Evolutionary conservation across 148 eudicot genomes (phyloP).

Genomic region (Vaccinium darrowii): DNA sequence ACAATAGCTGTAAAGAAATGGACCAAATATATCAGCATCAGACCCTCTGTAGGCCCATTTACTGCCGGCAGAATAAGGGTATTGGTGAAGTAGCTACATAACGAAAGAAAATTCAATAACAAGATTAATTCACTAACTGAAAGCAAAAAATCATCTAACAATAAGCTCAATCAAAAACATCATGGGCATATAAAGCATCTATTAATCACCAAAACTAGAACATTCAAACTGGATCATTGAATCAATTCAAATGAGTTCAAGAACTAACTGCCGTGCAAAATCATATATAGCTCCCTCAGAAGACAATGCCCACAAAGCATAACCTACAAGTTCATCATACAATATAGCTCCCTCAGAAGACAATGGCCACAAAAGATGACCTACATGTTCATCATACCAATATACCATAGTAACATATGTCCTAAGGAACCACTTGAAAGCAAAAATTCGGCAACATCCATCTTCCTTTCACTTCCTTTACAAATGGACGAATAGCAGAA

Average conservation of each 20-base stretch:
- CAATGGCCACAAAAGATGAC: conserved; percentile 3
- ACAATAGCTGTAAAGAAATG: conserved; percentile 88
- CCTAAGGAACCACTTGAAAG: conserved; percentile 2
- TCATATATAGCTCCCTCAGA: background rate
- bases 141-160: background rate
- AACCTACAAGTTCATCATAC: background rate
- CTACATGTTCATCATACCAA: background rate
- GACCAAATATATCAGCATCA: conserved; percentile 71
- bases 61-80: conserved; percentile 86
- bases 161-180: conserved; percentile 7
- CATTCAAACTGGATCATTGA: background rate
- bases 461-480: background rate
- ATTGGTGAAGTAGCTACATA: conserved; percentile 89
- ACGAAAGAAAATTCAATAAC: background rate
- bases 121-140: background rate
- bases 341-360: background rate
- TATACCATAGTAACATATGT: background rate
- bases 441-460: background rate
- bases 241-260: background rate
- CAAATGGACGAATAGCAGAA: background rate
- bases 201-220: background rate
- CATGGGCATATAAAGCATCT: background rate
- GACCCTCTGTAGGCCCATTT: conserved; percentile 98
- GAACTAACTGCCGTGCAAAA: background rate
- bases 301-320: background rate